Base-by-base conservation (phyloP, 768 basidiomycete species). In the Phylloporus rhodoxanthus region DNA sequence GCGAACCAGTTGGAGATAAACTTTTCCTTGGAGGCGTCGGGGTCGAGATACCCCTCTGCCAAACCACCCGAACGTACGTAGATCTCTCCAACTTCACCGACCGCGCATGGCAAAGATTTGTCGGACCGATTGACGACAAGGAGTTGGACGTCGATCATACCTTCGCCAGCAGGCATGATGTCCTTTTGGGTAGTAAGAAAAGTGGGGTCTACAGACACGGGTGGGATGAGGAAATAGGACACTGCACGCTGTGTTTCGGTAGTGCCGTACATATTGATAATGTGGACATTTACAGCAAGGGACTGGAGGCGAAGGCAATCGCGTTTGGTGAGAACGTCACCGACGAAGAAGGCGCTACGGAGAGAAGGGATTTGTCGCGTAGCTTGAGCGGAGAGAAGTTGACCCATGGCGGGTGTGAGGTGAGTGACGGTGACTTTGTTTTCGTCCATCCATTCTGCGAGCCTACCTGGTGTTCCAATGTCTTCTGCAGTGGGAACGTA, bases 211-310 rank as follows among this genome's bases (percentile, higher is more conserved):
- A 77, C 76, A 8, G 84, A 72, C 8, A 95, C 79, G 45, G 88
- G 80, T 2, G 95, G 93, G 58, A 98, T 91, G 19, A 84, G 78
- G 64, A 94, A 97, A 71, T 97, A 98, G 19, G 94, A 97, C 9
- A 99, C 96, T 2, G 96, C 96, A 45, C 96, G 89, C 67, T 99
- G 96, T 8, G 96, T 98, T 70, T 99, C 96, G 19, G 96, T 99
- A 7, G 96, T 98, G 14, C 96, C 96, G 67, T 97, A 99, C 96
- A 99, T 99, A 75, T 99, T 99, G 69, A 98, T 85, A 64, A 99
- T 97, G 29, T 83, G 76, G 13, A 94, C 92, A 59, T 98, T 96
- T 11, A 82, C 73, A 2, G 95, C 96, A 42, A 99, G 84, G 2
- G 88, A 77, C 66, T 99, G 96, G 3, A 99, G 78, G 30, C 96